A percentile compares a stretch with the other conserved stretches of the same genome.
phyloP scores from a whole-genome alignment of 768 basidiomycete genomes.

The Mycena pura region DNA sequence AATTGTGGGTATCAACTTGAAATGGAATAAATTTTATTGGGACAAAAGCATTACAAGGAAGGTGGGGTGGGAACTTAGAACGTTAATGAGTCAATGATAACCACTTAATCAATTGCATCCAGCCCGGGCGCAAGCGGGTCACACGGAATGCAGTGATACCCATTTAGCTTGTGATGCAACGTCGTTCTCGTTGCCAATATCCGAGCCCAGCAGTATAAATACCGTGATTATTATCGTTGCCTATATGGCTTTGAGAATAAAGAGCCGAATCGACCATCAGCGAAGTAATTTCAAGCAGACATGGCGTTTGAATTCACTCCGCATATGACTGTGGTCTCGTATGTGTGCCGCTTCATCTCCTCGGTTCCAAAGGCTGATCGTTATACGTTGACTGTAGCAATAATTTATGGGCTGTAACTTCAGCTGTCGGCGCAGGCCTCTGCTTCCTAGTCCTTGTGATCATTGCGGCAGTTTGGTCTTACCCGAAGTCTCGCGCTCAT shows the following conservation, averaged over 20 bases:
- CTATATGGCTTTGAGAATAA: neutral
- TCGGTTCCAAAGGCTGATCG: neutral
- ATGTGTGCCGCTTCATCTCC: neutral
- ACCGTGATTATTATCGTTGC: neutral
- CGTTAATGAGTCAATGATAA: too few relatives aligned
- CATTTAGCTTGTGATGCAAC: neutral
- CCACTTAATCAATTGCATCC: too few relatives aligned
- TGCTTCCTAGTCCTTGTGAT: conserved; percentile 27
- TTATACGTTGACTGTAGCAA: neutral
- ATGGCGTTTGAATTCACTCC: neutral
- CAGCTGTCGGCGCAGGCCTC: conserved; percentile 23
- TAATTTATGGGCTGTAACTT: conserved; percentile 4
- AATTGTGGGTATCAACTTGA: too few relatives aligned
- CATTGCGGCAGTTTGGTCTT: conserved; percentile 13
- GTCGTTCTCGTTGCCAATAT: too few relatives aligned
- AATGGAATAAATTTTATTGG: too few relatives aligned
- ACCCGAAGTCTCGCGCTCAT: conserved; percentile 14
- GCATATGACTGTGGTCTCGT: neutral
- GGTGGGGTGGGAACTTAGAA: too few relatives aligned
- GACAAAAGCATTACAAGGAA: too few relatives aligned
- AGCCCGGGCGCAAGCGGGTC: too few relatives aligned
- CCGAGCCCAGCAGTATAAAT: neutral
- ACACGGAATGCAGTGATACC: neutral
- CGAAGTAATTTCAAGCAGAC: neutral
- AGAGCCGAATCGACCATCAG: neutral